Conservation (phyloP, 2,329 filamentous ascomycete genomes). For the Ophiostoma fasciatum region DNA sequence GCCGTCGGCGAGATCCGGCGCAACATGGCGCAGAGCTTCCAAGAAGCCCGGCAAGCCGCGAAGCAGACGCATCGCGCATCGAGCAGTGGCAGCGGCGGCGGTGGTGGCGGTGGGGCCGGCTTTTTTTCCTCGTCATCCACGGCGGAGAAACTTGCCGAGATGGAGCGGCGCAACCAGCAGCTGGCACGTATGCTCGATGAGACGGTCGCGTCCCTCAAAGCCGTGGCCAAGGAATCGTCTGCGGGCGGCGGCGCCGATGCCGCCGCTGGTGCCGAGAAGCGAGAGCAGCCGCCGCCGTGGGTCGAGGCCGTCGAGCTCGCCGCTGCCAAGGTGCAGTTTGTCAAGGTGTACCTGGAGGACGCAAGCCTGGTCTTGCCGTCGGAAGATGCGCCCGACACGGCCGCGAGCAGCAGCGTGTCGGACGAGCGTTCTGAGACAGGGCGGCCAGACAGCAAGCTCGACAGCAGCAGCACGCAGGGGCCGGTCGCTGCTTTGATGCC, state of each 20-base stretch:
- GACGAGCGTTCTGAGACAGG: too few species aligned
- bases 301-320: constrained; percentile 42
- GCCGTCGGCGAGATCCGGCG: constrained; percentile 67
- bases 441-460: too few species aligned
- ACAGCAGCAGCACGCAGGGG: too few species aligned
- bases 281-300: constrained; percentile 24
- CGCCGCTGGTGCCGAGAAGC: not conserved
- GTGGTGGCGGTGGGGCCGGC: not conserved
- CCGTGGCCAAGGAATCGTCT: constrained; percentile 36
- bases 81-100: not conserved
- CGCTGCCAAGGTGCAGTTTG: constrained; percentile 49
- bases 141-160: too few species aligned
- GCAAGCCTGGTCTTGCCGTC: constrained; percentile 20
- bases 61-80: constrained; percentile 15
- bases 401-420: not conserved
- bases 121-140: not conserved
- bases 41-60: constrained; percentile 35
- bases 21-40: constrained; percentile 55
- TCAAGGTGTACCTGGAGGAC: constrained; percentile 47
- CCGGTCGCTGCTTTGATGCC: too few species aligned
- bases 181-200: constrained; percentile 55
- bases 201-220: constrained; percentile 47
- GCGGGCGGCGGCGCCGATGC: not conserved
- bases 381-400: constrained; percentile 9
- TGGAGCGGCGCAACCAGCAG: constrained; percentile 46